A percentile compares a stretch with the other conserved stretches of the same genome.
Evolutionary conservation across 108 stramenopile genomes (phyloP).

Genomic region (Schizochytrium sp.): DNA sequence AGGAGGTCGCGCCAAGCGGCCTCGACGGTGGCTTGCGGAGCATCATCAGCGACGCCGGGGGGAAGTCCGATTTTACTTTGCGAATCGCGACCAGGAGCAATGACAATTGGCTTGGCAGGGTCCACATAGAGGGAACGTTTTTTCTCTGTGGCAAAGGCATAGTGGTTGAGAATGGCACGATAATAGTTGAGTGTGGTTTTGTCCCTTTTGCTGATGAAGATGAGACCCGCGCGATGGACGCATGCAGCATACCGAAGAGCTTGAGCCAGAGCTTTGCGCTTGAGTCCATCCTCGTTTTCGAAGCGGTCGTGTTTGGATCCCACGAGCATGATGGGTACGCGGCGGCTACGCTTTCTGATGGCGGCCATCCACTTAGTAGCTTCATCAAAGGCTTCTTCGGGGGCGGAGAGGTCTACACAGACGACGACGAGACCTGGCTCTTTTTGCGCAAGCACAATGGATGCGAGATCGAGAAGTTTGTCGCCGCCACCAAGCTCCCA

Average conservation of each 20-base stretch:
- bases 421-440: not conserved
- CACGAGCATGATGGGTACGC: not conserved
- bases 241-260: not conserved
- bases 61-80: not conserved
- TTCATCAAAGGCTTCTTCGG: not conserved
- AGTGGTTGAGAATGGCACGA: not conserved
- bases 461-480: constrained; percentile 31
- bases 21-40: not conserved
- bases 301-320: not conserved
- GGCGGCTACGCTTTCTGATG: not conserved
- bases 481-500: constrained; percentile 50
- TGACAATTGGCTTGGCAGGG: not conserved
- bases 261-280: not conserved
- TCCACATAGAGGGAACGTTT: not conserved
- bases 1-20: not conserved
- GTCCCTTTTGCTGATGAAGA: not conserved
- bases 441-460: constrained; percentile 21
- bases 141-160: not conserved
- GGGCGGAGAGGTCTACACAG: not conserved
- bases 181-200: not conserved
- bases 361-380: not conserved
- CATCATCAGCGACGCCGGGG: not conserved
- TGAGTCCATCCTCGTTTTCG: constrained; percentile 4
- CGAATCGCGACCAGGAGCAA: not conserved
- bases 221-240: not conserved